Conservation (phyloP, 176 grass and related monocot species). For the Coix lacrymajobi region DNA sequence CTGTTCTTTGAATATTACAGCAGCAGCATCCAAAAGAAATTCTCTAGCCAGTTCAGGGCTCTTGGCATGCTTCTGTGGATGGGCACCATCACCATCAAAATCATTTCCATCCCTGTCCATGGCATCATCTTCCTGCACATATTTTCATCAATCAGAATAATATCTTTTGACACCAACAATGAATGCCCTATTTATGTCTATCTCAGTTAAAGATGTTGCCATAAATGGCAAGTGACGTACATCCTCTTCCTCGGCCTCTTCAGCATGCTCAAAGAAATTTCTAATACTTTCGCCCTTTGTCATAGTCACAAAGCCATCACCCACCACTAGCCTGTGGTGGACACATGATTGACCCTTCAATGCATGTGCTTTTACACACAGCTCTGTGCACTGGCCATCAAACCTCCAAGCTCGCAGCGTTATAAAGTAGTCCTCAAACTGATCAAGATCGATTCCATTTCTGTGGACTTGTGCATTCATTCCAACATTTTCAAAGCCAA, state of each 20-base stretch:
- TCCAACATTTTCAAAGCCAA: slow-evolving; percentile 82
- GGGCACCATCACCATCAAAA: slow-evolving; percentile 61
- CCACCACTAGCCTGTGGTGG: slow-evolving; percentile 73
- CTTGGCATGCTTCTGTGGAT: slow-evolving; percentile 92
- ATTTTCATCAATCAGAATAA: slow-evolving; percentile 27
- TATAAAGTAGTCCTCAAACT: slow-evolving; percentile 59
- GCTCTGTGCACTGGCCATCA: slow-evolving; percentile 56
- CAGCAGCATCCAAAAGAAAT: slow-evolving; percentile 94
- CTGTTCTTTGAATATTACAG: slow-evolving; percentile 98
- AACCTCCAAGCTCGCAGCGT: slow-evolving; percentile 74
- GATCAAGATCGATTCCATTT: slow-evolving; percentile 66
- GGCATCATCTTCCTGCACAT: slow-evolving; percentile 81
- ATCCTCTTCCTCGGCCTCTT: slow-evolving; percentile 97
- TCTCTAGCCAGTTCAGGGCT: slow-evolving; percentile 96
- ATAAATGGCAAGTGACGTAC: slow-evolving; percentile 48
- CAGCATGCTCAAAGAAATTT: slow-evolving; percentile 92
- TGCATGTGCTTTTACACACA: slow-evolving; percentile 85
- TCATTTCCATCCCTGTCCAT: slow-evolving; percentile 93
- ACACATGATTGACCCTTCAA: slow-evolving; percentile 90
- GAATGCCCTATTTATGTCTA: slow-evolving; percentile 31
- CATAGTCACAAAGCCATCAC: slow-evolving; percentile 80
- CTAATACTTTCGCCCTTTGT: slow-evolving; percentile 82
- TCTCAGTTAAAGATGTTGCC: slow-evolving; percentile 38
- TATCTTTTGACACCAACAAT: slow-evolving; percentile 1
- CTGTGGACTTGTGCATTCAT: slow-evolving; percentile 58